Evolutionary conservation across 78 protist genomes (phyloP).

Genomic region (Protostelium mycophagum): DNA sequence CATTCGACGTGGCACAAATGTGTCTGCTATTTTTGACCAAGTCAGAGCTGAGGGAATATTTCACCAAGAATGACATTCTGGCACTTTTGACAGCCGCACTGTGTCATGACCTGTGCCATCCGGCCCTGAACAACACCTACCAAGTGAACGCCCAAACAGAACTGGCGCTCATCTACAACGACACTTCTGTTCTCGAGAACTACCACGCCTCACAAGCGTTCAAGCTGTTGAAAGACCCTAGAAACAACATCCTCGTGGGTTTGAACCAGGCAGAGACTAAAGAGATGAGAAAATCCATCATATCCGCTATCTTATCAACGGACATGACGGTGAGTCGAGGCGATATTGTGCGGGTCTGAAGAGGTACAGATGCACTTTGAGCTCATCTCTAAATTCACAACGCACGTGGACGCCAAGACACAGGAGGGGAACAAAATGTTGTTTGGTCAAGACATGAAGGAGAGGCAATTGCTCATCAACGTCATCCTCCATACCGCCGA

Average conservation of each 20-base stretch:
- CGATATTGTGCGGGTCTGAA: background rate
- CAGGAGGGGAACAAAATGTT: background rate
- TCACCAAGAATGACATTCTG: slow-evolving; percentile 59
- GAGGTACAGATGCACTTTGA: background rate
- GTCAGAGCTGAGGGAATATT: slow-evolving; percentile 20
- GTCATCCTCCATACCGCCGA: background rate
- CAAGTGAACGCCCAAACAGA: slow-evolving; percentile 64
- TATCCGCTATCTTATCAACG: slow-evolving; percentile 45
- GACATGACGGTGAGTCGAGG: slow-evolving; percentile 25
- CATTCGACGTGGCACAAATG: slow-evolving; percentile 80
- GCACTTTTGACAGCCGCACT: slow-evolving; percentile 66
- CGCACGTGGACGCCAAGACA: background rate
- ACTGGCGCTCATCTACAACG: slow-evolving; percentile 75
- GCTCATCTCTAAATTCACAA: background rate
- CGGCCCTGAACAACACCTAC: slow-evolving; percentile 77
- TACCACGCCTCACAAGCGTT: slow-evolving; percentile 81
- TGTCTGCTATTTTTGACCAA: slow-evolving; percentile 34
- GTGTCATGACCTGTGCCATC: slow-evolving; percentile 87
- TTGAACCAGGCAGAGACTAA: slow-evolving; percentile 48
- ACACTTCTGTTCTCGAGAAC: slow-evolving; percentile 76
- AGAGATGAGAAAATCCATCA: slow-evolving; percentile 52
- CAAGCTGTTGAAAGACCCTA: slow-evolving; percentile 55
- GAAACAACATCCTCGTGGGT: slow-evolving; percentile 65
- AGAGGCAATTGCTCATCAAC: background rate
- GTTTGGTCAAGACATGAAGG: background rate